Conservation (phyloP, 805 yeast genomes). For the Candida methanosorbosa region DNA sequence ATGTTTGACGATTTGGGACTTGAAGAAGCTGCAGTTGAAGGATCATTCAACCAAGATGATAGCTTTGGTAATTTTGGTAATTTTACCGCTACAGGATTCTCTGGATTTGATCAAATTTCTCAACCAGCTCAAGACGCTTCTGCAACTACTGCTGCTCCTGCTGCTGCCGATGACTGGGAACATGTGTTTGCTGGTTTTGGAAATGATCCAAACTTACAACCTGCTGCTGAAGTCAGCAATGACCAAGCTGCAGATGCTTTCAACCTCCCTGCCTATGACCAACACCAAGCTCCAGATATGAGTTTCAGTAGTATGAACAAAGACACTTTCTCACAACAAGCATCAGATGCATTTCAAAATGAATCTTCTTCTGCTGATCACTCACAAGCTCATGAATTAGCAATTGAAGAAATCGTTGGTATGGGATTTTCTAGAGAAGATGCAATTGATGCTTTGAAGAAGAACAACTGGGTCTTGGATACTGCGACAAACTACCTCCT, state of each 20-base stretch:
- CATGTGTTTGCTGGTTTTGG: slow-evolving; percentile 88
- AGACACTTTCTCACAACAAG: not conserved
- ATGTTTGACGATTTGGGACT: slow-evolving; percentile 27
- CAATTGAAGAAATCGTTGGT: slow-evolving; percentile 71
- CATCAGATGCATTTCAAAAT: not conserved
- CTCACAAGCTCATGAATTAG: slow-evolving; percentile 28
- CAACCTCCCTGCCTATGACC: slow-evolving; percentile 5
- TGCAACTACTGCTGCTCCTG: slow-evolving; percentile 7
- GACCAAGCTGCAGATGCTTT: slow-evolving; percentile 9
- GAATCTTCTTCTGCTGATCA: not conserved
- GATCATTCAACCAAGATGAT: slow-evolving; percentile 19
- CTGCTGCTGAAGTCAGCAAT: slow-evolving; percentile 8
- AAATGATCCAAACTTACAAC: slow-evolving; percentile 29
- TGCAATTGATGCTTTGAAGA: slow-evolving; percentile 60
- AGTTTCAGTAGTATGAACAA: not conserved
- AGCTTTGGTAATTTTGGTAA: slow-evolving; percentile 25
- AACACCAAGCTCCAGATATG: not conserved
- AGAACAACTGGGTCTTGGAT: slow-evolving; percentile 66
- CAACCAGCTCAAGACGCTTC: slow-evolving; percentile 8
- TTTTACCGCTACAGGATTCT: slow-evolving; percentile 17
- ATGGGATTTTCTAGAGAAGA: slow-evolving; percentile 78
- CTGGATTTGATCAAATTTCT: slow-evolving; percentile 3
- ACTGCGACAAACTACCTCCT: slow-evolving; percentile 81
- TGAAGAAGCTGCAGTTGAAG: slow-evolving; percentile 23
- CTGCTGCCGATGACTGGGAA: slow-evolving; percentile 80